A percentile compares a stretch with the other conserved stretches of the same genome.
These are phyloP conservation scores for Diaporthe velutina DNA, from an alignment of 2,329 filamentous ascomycete species.

Conservation along the genomic window DNA sequence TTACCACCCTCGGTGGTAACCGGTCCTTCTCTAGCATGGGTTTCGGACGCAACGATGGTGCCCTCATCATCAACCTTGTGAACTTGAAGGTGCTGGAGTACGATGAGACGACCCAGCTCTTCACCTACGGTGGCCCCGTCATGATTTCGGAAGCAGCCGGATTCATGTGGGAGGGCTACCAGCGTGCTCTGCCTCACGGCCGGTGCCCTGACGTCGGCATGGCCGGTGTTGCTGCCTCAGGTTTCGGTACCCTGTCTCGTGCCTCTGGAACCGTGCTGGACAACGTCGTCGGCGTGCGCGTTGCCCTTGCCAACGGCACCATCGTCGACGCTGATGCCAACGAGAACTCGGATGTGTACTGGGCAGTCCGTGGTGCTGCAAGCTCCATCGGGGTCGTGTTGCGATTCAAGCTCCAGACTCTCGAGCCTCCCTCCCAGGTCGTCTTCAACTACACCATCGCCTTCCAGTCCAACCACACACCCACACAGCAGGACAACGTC, in stretches of 20 bases:
- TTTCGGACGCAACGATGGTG: conserved; percentile 31
- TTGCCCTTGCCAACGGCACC: conserved; percentile 27
- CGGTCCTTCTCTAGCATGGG: conserved; percentile 35
- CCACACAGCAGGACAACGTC: conserved; percentile 30
- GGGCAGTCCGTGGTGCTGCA: conserved; percentile 20
- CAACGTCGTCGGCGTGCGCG: conserved; percentile 26
- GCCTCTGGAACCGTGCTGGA: conserved; percentile 27
- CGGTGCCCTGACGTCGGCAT: conserved; percentile 31
- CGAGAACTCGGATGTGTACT: conserved; percentile 27
- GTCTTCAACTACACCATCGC: conserved; percentile 32
- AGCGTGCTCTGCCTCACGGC: conserved; percentile 27
- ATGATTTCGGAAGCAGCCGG: conserved; percentile 31
- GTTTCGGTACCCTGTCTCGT: conserved; percentile 28
- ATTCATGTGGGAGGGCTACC: conserved; percentile 14
- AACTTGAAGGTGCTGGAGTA: conserved; percentile 29
- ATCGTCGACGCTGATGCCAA: conserved; percentile 21
- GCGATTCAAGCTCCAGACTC: conserved; percentile 10
- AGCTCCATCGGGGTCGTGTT: conserved; percentile 32
- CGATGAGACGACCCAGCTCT: conserved; percentile 15
- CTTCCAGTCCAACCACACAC: not conserved
- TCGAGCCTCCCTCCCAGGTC: conserved; percentile 1
- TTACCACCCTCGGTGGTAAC: conserved; percentile 33
- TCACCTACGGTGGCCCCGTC: conserved; percentile 29
- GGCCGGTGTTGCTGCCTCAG: conserved; percentile 25
- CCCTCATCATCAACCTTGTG: conserved; percentile 25